Base-by-base conservation (phyloP, 768 basidiomycete species). In the Gautieria morchelliformis region DNA sequence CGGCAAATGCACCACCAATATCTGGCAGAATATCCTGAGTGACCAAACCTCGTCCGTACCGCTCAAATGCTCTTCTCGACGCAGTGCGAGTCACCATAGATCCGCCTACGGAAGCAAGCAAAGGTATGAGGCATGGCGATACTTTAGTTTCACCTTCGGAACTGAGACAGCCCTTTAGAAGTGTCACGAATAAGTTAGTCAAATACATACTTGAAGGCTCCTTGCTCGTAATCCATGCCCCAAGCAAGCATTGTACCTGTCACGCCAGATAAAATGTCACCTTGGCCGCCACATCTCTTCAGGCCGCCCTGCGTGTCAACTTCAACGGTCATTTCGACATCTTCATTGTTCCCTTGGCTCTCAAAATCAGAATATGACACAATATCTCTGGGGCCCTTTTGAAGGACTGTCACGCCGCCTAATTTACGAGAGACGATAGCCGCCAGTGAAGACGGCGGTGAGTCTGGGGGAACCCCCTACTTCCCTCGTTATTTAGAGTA, bases 251-350 rank as follows among this genome's bases (percentile, higher is more conserved):
- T 82, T 1, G 92, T 82, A 0, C 93, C 96, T 10, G 93, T 86
- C 45, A 79, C 76, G 12, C 96, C 96, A 63, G 86, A 88, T 56
- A 98, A 69, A 39, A 99, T 83, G 70, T 99, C 96, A 0, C 96
- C 96, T 68, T 98, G 96, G 1, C 96, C 96, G 12, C 96, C 95
- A 64, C 92, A 94, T 56, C 96, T 75, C 72, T 95, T 95, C 63
- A 90, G 63, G 1, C 95, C 93, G 1, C 96, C 96, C 54, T 80
- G 72, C 0, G 77, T 71, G 61, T 87, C 83, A 30, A 88, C 82
- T 53, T 78, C 75, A 4, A 93, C 70, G 4, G 80, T 78, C 64
- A 87, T 83, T 57, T 75, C 74, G 49, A 56, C 58, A 37, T 52
- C 54, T 22, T 48, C 58, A 15, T 47, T 46, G 3, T 52, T 47